phyloP scores from a whole-genome alignment of 305 asterid species.

The Stenogyne calaminthoides region DNA sequence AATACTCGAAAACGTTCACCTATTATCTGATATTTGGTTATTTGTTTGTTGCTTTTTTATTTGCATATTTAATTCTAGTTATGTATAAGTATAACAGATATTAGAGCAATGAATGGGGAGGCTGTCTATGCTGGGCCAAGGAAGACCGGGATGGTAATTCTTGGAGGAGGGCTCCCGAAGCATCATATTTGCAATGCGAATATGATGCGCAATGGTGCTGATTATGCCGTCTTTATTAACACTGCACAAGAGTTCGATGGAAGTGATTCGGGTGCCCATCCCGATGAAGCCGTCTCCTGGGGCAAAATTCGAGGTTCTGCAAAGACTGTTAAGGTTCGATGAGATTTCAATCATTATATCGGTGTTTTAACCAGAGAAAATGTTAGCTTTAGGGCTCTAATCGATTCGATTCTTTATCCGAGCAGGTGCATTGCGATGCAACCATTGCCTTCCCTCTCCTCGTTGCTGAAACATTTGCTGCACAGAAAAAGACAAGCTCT shows the following conservation, averaged over 20 bases:
- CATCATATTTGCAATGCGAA: conserved; percentile 96
- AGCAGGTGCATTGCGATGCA: conserved; percentile 92
- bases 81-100: conserved; percentile 61
- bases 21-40: too few species aligned
- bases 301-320: conserved; percentile 94
- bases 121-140: conserved; percentile 81
- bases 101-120: conserved; percentile 83
- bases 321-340: conserved; percentile 75
- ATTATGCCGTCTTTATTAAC: conserved; percentile 83
- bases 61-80: too few species aligned
- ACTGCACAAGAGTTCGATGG: conserved; percentile 98
- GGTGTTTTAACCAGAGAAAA: too few species aligned
- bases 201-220: conserved; percentile 98
- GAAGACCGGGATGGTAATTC: conserved; percentile 85
- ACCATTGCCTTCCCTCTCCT: conserved; percentile 82
- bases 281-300: conserved; percentile 98
- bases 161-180: conserved; percentile 97
- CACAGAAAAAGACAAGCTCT: conserved; percentile 31
- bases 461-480: conserved; percentile 81
- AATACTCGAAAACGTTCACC: too few species aligned
- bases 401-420: too few species aligned
- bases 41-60: too few species aligned
- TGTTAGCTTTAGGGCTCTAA: too few species aligned
- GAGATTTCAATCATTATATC: background rate
- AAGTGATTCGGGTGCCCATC: conserved; percentile 96